These are phyloP conservation scores for Asterionellopsis glacialis DNA, from an alignment of 108 stramenopile species.

Conservation along the genomic window DNA sequence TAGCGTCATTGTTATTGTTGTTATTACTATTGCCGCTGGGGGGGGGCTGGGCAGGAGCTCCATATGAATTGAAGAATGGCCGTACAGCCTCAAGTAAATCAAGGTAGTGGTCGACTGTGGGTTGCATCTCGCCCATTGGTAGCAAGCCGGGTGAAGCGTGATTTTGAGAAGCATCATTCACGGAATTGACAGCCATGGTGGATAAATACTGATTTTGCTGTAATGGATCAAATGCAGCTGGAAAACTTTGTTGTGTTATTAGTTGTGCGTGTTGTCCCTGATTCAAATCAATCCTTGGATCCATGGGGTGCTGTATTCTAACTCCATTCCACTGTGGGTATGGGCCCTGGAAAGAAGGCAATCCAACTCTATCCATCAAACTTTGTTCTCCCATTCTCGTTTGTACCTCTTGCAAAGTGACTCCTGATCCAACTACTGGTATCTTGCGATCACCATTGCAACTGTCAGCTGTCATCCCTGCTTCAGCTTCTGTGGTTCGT, in stretches of 20 bases:
- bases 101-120: conserved; percentile 23
- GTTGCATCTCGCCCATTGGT: neutral
- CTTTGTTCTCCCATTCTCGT: neutral
- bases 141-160: neutral
- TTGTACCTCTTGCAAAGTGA: neutral
- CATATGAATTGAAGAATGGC: conserved; percentile 26
- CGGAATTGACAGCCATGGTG: neutral
- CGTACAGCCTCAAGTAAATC: conserved; percentile 16
- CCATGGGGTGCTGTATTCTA: conserved; percentile 40
- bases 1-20: conserved; percentile 1
- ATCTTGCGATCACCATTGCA: neutral
- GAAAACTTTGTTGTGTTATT: neutral
- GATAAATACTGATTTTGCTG: too few species aligned
- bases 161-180: neutral
- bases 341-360: neutral
- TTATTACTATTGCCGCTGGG: neutral
- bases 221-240: neutral
- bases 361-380: neutral
- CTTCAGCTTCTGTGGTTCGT: neutral
- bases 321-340: conserved; percentile 44
- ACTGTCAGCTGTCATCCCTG: neutral
- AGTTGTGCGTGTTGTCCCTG: conserved; percentile 8
- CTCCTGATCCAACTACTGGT: neutral
- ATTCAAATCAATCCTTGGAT: conserved; percentile 53
- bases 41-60: neutral